phyloP scores from a whole-genome alignment of 2,329 filamentous ascomycete species.

The Albifimbria verrucaria region DNA sequence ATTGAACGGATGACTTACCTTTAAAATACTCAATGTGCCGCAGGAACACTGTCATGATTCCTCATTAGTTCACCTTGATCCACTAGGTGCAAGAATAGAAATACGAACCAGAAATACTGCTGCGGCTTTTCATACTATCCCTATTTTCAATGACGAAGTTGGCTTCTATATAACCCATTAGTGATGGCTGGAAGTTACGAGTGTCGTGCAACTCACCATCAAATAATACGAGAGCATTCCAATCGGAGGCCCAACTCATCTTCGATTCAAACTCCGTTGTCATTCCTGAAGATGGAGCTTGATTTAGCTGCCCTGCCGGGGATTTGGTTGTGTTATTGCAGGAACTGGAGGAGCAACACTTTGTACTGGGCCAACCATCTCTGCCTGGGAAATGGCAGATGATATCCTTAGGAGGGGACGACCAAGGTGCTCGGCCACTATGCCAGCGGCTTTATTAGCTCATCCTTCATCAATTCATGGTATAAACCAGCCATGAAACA shows the following conservation, averaged over 20 bases:
- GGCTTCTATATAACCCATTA: neutral
- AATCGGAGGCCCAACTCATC: neutral
- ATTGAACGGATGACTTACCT: neutral
- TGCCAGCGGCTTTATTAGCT: neutral
- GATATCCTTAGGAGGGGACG: neutral
- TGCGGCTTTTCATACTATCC: neutral
- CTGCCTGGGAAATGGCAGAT: neutral
- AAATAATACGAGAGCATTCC: neutral
- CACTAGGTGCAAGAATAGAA: neutral
- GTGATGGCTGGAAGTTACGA: neutral
- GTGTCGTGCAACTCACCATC: neutral
- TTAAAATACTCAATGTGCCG: neutral
- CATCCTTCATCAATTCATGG: neutral
- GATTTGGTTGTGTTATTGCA: no score
- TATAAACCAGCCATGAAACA: no score
- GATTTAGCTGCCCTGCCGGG: no score
- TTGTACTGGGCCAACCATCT: neutral
- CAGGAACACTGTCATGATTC: neutral
- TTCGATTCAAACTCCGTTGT: no score
- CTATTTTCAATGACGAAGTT: neutral
- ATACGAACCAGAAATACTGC: neutral
- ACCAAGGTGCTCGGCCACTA: neutral
- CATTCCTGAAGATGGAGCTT: no score
- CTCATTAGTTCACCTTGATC: neutral
- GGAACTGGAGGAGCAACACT: neutral